Conservation (phyloP, 2,329 filamentous ascomycete genomes). For the Aspergillus felis region DNA sequence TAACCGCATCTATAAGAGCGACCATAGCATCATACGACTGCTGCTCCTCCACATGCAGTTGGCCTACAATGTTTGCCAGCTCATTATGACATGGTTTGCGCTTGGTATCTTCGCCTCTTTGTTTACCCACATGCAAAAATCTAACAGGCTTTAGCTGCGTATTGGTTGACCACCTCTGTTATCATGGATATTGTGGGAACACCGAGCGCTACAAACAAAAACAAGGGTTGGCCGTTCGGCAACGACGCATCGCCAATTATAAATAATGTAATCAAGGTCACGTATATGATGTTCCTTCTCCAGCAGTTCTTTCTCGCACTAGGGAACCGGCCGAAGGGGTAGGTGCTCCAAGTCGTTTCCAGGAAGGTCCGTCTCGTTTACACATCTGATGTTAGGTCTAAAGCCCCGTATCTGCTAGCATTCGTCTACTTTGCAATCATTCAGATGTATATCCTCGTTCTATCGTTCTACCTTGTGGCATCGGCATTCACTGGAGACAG, state of each 20-base stretch:
- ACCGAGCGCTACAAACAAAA: constrained; percentile 50
- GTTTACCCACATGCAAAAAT: too few relatives aligned
- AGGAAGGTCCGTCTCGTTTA: not conserved
- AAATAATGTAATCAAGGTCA: constrained; percentile 86
- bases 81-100: constrained; percentile 87
- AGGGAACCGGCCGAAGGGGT: constrained; percentile 94
- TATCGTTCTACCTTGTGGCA: constrained; percentile 83
- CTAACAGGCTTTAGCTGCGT: constrained; percentile 58
- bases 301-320: constrained; percentile 95
- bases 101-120: constrained; percentile 24
- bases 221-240: constrained; percentile 85
- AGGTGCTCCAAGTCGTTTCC: not conserved
- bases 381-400: constrained; percentile 40
- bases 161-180: constrained; percentile 96
- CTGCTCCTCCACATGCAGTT: constrained; percentile 97
- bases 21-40: constrained; percentile 97
- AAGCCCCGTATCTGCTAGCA: constrained; percentile 85
- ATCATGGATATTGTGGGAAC: constrained; percentile 96
- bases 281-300: constrained; percentile 86
- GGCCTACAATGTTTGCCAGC: constrained; percentile 86
- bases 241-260: constrained; percentile 79
- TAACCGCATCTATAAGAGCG: constrained; percentile 95
- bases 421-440: constrained; percentile 84
- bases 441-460: constrained; percentile 82
- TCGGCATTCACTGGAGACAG: constrained; percentile 66